These are phyloP conservation scores for Heteromeles arbutifolia DNA, from an alignment of 306 rosid genomes.

Conservation along the genomic window DNA sequence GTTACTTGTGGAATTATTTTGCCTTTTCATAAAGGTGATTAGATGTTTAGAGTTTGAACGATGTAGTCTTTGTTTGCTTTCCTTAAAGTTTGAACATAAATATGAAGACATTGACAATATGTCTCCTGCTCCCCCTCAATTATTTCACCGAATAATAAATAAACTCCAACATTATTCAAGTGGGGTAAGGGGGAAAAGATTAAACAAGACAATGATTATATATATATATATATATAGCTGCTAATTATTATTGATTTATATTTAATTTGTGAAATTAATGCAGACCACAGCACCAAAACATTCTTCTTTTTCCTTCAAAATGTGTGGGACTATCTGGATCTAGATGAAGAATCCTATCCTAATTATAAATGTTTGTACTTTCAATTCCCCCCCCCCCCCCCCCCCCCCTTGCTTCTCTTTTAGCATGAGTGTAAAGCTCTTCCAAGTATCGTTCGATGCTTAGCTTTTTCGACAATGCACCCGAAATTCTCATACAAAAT, in stretches of 20 bases:
- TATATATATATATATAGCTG: conserved; percentile 23
- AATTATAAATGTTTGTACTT: conserved; percentile 16
- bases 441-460: conserved; percentile 10
- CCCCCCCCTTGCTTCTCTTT: not conserved
- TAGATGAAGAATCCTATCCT: conserved; percentile 32
- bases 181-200: not conserved
- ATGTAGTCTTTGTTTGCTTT: not conserved
- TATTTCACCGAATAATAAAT: not conserved
- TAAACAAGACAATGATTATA: conserved; percentile 19
- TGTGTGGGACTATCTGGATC: conserved; percentile 47
- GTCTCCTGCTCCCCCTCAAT: not conserved
- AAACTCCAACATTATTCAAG: not conserved
- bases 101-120: not conserved
- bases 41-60: not conserved
- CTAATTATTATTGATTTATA: conserved; percentile 32
- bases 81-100: not conserved
- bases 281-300: conserved; percentile 37
- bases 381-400: not conserved
- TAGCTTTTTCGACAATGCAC: conserved; percentile 16
- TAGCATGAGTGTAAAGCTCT: not conserved
- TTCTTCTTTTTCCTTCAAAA: conserved; percentile 30
- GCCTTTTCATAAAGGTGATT: not conserved
- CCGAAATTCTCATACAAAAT: conserved; percentile 9
- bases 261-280: conserved; percentile 38
- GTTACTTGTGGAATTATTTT: not conserved